Percentiles rank a stretch among this genome's conserved stretches.
These are phyloP conservation scores for Phytophthora litchii DNA, from an alignment of 352 stramenopile species.

Conservation along the genomic window DNA sequence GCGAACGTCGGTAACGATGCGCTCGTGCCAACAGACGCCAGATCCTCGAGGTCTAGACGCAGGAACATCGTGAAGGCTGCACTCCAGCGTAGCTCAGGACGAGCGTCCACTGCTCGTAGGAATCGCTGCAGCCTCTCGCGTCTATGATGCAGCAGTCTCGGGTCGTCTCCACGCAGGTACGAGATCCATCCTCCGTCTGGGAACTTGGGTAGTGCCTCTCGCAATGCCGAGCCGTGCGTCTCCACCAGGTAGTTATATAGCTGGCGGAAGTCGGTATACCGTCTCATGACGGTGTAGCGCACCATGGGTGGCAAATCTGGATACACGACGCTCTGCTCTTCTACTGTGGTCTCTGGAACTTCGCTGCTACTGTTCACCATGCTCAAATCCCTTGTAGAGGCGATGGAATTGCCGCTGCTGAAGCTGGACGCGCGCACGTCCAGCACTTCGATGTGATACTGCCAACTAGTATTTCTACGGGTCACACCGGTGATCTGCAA, in stretches of 20 bases:
- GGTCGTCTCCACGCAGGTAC: constrained; percentile 76
- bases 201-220: constrained; percentile 65
- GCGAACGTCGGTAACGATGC: constrained; percentile 32
- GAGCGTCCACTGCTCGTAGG: constrained; percentile 61
- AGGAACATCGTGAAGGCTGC: constrained; percentile 66
- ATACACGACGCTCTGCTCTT: constrained; percentile 33
- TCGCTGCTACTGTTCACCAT: not conserved
- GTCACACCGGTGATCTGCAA: constrained; percentile 77
- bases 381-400: constrained; percentile 7
- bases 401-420: constrained; percentile 19
- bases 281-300: constrained; percentile 78
- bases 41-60: constrained; percentile 55
- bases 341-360: not conserved
- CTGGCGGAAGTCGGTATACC: constrained; percentile 81
- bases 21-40: constrained; percentile 25
- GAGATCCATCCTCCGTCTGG: constrained; percentile 73
- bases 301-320: constrained; percentile 67
- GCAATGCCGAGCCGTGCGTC: constrained; percentile 44
- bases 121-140: constrained; percentile 70
- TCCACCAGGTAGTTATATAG: constrained; percentile 67
- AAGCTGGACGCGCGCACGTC: constrained; percentile 52
- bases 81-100: constrained; percentile 65
- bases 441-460: constrained; percentile 84
- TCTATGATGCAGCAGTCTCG: constrained; percentile 69
- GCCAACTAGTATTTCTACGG: constrained; percentile 67